These are phyloP conservation scores for Rhododendron mucronatum DNA, from an alignment of 148 eudicot genomes.

Conservation along the genomic window DNA sequence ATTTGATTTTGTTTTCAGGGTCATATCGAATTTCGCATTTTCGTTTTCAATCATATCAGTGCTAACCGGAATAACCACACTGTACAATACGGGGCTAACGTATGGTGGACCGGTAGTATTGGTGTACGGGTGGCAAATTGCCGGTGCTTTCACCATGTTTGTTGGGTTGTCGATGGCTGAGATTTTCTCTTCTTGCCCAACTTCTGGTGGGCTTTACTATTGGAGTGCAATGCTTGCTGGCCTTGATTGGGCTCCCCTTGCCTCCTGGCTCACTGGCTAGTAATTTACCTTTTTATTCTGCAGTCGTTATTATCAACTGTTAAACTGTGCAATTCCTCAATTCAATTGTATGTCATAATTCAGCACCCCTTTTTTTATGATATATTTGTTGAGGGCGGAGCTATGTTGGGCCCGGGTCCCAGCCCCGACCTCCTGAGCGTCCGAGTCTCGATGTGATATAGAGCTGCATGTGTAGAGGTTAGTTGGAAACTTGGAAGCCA, in stretches of 20 bases:
- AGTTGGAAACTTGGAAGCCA: too few species aligned
- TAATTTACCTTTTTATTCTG: conserved; percentile 11
- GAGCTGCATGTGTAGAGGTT: too few species aligned
- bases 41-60: conserved; percentile 85
- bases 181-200: conserved; percentile 85
- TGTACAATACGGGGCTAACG: conserved; percentile 59
- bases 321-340: background rate
- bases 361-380: background rate
- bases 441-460: too few species aligned
- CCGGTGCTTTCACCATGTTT: conserved; percentile 73
- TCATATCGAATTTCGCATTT: conserved; percentile 74
- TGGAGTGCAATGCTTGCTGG: conserved; percentile 98
- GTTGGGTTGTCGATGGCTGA: conserved; percentile 92
- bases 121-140: conserved; percentile 76
- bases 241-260: conserved; percentile 80
- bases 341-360: background rate
- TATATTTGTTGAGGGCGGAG: too few species aligned
- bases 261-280: conserved; percentile 94
- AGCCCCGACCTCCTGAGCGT: too few species aligned
- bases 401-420: too few species aligned
- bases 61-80: conserved; percentile 73
- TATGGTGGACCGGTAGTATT: conserved; percentile 71
- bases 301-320: background rate
- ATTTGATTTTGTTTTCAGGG: conserved; percentile 37
- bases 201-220: conserved; percentile 88